phyloP scores from a whole-genome alignment of 495 filamentous ascomycete genomes.

The Neurospora sp. region DNA sequence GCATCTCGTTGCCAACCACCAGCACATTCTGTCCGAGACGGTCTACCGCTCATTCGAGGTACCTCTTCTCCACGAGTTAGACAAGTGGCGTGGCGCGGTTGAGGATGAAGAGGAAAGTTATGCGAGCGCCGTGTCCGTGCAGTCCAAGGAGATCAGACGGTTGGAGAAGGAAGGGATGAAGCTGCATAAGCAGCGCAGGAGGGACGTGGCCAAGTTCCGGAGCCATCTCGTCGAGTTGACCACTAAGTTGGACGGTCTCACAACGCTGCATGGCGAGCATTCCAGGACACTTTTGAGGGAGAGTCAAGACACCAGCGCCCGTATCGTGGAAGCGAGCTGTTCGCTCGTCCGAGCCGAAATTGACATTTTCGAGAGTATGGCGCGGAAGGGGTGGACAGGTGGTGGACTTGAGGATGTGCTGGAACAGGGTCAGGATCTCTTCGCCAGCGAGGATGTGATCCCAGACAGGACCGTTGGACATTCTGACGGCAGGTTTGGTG shows the following conservation, averaged over 20 bases:
- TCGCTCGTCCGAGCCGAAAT: slow-evolving; percentile 53
- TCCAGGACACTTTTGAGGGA: slow-evolving; percentile 44
- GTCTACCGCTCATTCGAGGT: slow-evolving; percentile 58
- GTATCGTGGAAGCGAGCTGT: slow-evolving; percentile 51
- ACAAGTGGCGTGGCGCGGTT: slow-evolving; percentile 47
- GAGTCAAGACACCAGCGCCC: slow-evolving; percentile 46
- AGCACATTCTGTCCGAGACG: slow-evolving; percentile 52
- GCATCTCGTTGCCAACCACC: slow-evolving; percentile 55
- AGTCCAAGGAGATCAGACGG: slow-evolving; percentile 44
- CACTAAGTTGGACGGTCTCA: slow-evolving; percentile 49
- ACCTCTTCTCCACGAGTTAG: slow-evolving; percentile 52
- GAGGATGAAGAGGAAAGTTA: slow-evolving; percentile 51
- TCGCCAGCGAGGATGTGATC: slow-evolving; percentile 34
- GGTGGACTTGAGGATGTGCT: slow-evolving; percentile 53
- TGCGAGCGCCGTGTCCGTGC: slow-evolving; percentile 36
- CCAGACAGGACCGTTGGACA: neutral
- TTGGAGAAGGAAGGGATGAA: slow-evolving; percentile 52
- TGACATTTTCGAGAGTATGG: slow-evolving; percentile 55
- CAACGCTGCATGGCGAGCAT: slow-evolving; percentile 46
- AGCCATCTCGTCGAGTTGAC: slow-evolving; percentile 49
- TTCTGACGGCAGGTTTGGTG: slow-evolving; percentile 10
- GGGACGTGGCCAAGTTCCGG: slow-evolving; percentile 43
- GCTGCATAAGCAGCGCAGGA: slow-evolving; percentile 42
- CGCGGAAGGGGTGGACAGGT: slow-evolving; percentile 54
- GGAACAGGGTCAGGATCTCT: slow-evolving; percentile 50